Evolutionary conservation across 75 land plant genomes (phyloP).

Genomic region (Sequoiadendron giganteum): DNA sequence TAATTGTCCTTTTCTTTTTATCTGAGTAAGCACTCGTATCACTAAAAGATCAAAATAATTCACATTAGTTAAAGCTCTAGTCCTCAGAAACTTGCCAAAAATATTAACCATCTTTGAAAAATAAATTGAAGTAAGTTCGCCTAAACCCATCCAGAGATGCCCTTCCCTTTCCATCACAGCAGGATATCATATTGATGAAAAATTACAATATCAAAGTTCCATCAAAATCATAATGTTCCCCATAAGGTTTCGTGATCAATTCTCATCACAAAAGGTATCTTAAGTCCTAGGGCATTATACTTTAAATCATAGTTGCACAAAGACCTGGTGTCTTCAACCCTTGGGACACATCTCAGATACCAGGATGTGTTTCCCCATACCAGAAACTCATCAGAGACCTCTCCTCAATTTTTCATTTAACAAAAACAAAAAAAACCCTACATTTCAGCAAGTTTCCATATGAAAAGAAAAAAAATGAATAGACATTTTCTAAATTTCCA

Average conservation of each 20-base stretch:
- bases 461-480: no score
- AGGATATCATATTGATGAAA: background rate
- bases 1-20: conserved; percentile 25
- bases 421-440: no score
- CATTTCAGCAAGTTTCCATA: no score
- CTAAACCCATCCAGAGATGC: background rate
- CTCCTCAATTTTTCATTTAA: no score
- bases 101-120: background rate
- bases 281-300: background rate
- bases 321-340: no score
- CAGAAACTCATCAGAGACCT: no score
- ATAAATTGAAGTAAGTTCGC: background rate
- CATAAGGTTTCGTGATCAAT: background rate
- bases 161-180: background rate
- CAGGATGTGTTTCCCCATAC: no score
- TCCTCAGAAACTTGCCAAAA: background rate
- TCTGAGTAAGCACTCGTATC: conserved; percentile 30
- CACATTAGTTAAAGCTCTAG: background rate
- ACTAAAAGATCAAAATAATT: conserved; percentile 19
- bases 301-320: no score
- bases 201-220: background rate
- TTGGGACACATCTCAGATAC: no score
- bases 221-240: background rate
- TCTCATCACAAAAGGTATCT: background rate
- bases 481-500: no score